Conservation (phyloP, 768 basidiomycete species). For the Leccinum boreale region DNA sequence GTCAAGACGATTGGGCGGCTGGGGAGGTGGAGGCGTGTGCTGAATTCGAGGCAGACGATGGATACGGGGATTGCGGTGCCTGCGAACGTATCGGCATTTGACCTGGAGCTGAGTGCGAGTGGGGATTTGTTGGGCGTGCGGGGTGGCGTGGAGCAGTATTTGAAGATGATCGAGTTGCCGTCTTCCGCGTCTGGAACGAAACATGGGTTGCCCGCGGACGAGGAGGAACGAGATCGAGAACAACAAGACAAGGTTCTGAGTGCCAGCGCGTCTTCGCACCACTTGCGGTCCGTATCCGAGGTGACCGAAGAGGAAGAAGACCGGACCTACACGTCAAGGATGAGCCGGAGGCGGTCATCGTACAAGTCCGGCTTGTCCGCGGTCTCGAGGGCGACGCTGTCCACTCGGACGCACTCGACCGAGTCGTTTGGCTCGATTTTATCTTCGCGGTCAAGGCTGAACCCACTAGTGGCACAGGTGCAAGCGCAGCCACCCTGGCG, state of each 20-base stretch:
- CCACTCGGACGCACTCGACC: constrained; percentile 32
- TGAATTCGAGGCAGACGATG: constrained; percentile 46
- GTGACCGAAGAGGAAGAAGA: constrained; percentile 32
- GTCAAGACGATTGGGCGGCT: constrained; percentile 81
- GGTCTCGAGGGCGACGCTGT: constrained; percentile 17
- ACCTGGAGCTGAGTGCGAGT: constrained; percentile 59
- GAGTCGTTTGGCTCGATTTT: constrained; percentile 33
- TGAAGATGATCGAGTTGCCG: constrained; percentile 51
- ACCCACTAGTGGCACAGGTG: constrained; percentile 32
- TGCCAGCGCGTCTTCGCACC: constrained; percentile 9
- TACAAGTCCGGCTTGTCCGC: constrained; percentile 22
- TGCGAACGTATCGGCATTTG: constrained; percentile 65
- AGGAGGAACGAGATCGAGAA: neutral
- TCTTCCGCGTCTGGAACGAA: constrained; percentile 12
- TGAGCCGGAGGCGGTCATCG: constrained; percentile 16
- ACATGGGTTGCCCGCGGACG: neutral
- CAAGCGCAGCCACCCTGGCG: constrained; percentile 48
- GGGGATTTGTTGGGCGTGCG: constrained; percentile 59
- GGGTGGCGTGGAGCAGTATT: constrained; percentile 64
- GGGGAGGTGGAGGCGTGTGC: constrained; percentile 77
- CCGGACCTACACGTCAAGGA: constrained; percentile 14
- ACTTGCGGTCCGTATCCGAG: constrained; percentile 30
- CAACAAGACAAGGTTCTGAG: constrained; percentile 10
- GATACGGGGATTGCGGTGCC: constrained; percentile 35
- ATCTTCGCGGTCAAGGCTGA: constrained; percentile 28